A percentile compares a stretch with the other conserved stretches of the same genome.
These are phyloP conservation scores for Cytospora schulzeri DNA, from an alignment of 2,329 filamentous ascomycete species.

Conservation along the genomic window DNA sequence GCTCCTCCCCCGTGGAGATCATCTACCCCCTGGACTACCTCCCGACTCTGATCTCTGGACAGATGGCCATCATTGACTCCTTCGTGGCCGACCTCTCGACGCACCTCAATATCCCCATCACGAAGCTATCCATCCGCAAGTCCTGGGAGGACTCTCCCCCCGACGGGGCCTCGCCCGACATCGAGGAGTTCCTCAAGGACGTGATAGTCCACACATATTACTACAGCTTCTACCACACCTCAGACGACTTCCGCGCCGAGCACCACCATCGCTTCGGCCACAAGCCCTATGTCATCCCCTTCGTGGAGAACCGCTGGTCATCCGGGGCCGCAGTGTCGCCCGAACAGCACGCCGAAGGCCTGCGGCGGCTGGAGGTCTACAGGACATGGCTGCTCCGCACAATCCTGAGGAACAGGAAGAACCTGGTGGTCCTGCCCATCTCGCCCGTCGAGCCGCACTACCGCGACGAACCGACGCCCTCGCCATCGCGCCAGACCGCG, in stretches of 20 bases:
- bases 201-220: conserved; percentile 11
- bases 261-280: neutral
- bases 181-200: conserved; percentile 8
- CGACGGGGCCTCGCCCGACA: neutral
- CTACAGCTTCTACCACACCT: conserved; percentile 8
- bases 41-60: neutral
- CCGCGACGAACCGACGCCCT: neutral
- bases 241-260: neutral
- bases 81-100: conserved; percentile 8
- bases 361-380: conserved; percentile 1
- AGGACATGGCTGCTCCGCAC: neutral
- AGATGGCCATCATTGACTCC: neutral
- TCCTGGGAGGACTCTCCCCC: conserved; percentile 1
- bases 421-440: conserved; percentile 7
- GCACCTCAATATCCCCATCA: neutral
- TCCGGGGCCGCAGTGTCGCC: conserved; percentile 3
- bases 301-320: neutral
- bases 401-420: neutral
- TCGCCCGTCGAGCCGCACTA: conserved; percentile 9
- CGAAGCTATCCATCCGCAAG: neutral
- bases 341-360: neutral
- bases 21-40: conserved; percentile 10
- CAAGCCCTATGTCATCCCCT: conserved; percentile 13
- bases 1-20: neutral
- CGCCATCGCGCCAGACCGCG: neutral